Evolutionary conservation across 495 filamentous ascomycete species (phyloP).

Genomic region (Tuber indicum): DNA sequence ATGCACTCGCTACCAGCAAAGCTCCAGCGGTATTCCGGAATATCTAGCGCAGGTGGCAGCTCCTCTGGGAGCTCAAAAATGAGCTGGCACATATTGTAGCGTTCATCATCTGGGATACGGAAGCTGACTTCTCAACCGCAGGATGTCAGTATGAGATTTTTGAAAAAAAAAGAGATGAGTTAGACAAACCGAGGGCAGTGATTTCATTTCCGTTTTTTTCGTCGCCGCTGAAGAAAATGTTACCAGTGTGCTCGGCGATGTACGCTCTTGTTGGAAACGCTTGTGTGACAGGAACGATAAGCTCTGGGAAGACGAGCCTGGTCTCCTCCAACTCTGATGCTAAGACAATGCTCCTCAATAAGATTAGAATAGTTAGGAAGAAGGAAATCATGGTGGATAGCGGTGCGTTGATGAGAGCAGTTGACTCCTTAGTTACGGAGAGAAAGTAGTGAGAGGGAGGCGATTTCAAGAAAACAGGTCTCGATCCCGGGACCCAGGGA

Average conservation of each 20-base stretch:
- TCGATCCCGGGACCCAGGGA: not conserved
- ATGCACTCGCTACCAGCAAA: not conserved
- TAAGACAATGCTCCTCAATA: not conserved
- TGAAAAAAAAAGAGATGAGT: not conserved
- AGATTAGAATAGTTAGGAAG: not conserved
- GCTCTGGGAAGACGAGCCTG: not conserved
- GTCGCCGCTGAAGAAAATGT: not conserved
- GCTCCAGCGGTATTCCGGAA: not conserved
- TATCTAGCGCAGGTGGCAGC: not conserved
- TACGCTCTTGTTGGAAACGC: not conserved
- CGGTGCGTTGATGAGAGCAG: not conserved
- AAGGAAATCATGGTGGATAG: not conserved
- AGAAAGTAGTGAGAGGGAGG: not conserved
- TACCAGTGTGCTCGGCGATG: not conserved
- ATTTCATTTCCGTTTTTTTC: not conserved
- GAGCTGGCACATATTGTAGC: not conserved
- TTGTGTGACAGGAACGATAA: not conserved
- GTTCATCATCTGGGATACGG: not conserved
- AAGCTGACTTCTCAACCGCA: not conserved
- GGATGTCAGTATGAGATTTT: not conserved
- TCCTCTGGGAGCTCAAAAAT: not conserved
- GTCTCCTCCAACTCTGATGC: not conserved
- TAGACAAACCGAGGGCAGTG: not conserved
- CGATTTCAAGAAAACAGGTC: not conserved
- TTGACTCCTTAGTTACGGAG: not conserved